Evolutionary conservation across 768 basidiomycete species (phyloP).

Genomic region (Mycena vulgaris): DNA sequence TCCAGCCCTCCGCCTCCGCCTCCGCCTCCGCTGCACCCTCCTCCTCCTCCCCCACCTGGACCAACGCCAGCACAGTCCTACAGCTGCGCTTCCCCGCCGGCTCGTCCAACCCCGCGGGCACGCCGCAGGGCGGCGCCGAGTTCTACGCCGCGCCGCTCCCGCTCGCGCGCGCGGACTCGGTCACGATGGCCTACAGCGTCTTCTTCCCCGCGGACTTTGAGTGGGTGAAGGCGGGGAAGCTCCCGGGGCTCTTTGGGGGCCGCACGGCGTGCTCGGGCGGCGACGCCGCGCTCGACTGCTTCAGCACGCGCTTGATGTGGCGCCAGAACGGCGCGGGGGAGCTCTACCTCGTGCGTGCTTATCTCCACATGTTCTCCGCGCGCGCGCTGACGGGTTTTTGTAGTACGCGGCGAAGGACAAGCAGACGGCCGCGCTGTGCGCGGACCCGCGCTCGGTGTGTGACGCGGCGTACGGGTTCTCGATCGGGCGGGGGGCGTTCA

Average conservation of each 20-base stretch:
- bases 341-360: conserved; percentile 75
- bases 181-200: conserved; percentile 77
- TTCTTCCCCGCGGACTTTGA: conserved; percentile 84
- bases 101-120: conserved; percentile 77
- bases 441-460: conserved; percentile 73
- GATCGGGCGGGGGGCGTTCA: conserved; percentile 81
- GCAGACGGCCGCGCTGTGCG: conserved; percentile 74
- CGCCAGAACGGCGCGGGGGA: conserved; percentile 77
- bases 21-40: conserved; percentile 25
- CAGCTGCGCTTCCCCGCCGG: conserved; percentile 78
- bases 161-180: conserved; percentile 63
- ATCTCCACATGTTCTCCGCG: neutral
- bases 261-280: conserved; percentile 81
- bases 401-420: conserved; percentile 85
- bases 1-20: conserved; percentile 3
- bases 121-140: conserved; percentile 80
- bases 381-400: neutral
- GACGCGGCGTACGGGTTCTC: conserved; percentile 80
- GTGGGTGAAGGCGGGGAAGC: conserved; percentile 87
- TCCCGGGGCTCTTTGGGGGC: conserved; percentile 87
- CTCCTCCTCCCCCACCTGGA: conserved; percentile 38
- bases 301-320: conserved; percentile 92
- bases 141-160: conserved; percentile 70
- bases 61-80: conserved; percentile 60
- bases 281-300: conserved; percentile 79